phyloP scores from a whole-genome alignment of 441 rosid genomes.

The Dalechampia spathulata region DNA sequence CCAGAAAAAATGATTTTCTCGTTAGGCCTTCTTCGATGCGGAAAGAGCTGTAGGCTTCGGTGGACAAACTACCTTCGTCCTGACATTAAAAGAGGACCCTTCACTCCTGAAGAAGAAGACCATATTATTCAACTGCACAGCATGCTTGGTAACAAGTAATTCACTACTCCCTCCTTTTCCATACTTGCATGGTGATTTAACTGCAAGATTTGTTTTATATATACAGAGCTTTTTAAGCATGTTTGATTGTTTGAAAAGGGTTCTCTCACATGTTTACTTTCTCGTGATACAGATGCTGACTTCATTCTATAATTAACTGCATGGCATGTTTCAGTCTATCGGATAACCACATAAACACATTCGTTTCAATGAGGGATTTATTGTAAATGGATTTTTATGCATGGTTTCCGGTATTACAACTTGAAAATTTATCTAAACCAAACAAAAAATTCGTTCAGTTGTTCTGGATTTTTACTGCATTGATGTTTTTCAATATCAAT shows the following conservation, averaged over 20 bases:
- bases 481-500: neutral
- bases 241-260: neutral
- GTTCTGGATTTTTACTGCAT: neutral
- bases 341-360: too few species aligned
- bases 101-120: constrained; percentile 41
- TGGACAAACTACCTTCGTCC: constrained; percentile 59
- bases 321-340: too few species aligned
- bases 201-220: neutral
- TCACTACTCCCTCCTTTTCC: neutral
- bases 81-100: constrained; percentile 44
- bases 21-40: constrained; percentile 44
- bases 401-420: too few species aligned
- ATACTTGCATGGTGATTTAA: neutral
- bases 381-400: too few species aligned
- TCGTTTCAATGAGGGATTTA: too few species aligned
- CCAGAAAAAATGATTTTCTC: neutral
- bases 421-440: too few species aligned
- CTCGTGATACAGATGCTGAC: neutral
- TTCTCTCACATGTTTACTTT: neutral
- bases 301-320: too few species aligned
- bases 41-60: constrained; percentile 56
- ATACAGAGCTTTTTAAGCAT: neutral
- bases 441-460: too few species aligned
- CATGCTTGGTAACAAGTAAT: constrained; percentile 41
- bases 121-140: constrained; percentile 37